These are phyloP conservation scores for Peronosclerospora sorghi DNA, from an alignment of 352 stramenopile genomes.

Conservation along the genomic window DNA sequence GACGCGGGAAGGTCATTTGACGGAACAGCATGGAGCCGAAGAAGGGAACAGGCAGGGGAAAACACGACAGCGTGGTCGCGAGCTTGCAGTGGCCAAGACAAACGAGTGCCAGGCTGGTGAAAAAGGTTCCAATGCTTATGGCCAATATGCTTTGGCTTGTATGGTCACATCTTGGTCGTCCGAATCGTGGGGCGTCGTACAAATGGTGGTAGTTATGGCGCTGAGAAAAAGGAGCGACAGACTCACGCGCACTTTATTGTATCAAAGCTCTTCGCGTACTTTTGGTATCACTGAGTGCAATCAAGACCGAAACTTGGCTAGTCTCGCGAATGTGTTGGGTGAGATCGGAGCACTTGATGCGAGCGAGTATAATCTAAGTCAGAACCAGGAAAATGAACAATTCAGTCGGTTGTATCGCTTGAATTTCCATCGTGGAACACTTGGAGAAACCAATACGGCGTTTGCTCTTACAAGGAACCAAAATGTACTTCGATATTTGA, in stretches of 20 bases:
- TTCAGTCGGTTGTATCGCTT: conserved; percentile 42
- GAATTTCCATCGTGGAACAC: conserved; percentile 43
- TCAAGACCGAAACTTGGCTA: conserved; percentile 6
- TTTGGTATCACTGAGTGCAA: conserved; percentile 6
- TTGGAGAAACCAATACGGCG: conserved; percentile 37
- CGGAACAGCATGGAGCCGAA: too few relatives aligned
- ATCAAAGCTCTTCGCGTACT: conserved; percentile 25
- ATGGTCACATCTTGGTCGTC: too few relatives aligned
- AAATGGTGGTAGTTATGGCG: too few relatives aligned
- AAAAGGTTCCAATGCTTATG: too few relatives aligned
- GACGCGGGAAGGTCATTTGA: too few relatives aligned
- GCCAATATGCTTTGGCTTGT: too few relatives aligned
- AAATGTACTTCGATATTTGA: conserved; percentile 40
- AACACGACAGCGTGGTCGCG: too few relatives aligned
- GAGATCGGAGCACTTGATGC: conserved; percentile 52
- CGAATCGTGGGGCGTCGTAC: too few relatives aligned
- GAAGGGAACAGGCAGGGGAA: too few relatives aligned
- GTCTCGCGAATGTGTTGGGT: conserved; percentile 51
- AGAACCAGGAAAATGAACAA: conserved; percentile 30
- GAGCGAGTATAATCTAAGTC: conserved; percentile 50
- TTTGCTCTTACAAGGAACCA: conserved; percentile 51
- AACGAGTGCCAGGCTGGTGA: too few relatives aligned
- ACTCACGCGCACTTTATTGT: conserved; percentile 45
- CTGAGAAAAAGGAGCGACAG: too few relatives aligned
- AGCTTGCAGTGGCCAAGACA: too few relatives aligned